Evolutionary conservation across 345 rosid genomes (phyloP).

Genomic region (Capsella bursapastoris): DNA sequence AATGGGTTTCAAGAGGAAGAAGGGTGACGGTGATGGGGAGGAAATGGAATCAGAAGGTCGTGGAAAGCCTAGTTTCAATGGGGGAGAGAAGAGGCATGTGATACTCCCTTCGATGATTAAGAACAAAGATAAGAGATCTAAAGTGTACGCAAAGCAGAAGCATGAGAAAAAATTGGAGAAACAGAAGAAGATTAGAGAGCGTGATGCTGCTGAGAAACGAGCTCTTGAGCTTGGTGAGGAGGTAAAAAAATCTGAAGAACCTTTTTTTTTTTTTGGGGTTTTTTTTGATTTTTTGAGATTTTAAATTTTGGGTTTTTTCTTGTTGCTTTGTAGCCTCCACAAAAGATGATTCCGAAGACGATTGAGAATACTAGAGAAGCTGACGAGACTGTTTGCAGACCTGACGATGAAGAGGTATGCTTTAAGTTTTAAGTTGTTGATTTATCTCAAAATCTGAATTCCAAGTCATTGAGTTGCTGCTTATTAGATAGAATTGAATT

Average conservation of each 20-base stretch:
- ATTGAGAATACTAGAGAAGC: conserved; percentile 92
- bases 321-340: conserved; percentile 62
- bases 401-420: conserved; percentile 89
- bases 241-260: conserved; percentile 45
- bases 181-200: conserved; percentile 78
- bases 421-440: background rate
- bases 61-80: conserved; percentile 22
- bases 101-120: conserved; percentile 87
- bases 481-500: background rate
- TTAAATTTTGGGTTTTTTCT: background rate
- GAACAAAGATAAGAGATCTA: conserved; percentile 92
- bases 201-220: conserved; percentile 75
- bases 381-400: conserved; percentile 90
- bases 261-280: background rate
- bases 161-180: conserved; percentile 87
- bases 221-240: conserved; percentile 96
- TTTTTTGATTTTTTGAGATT: background rate
- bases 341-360: conserved; percentile 71
- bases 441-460: background rate
- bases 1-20: conserved; percentile 66
- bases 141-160: conserved; percentile 75
- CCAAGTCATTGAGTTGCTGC: background rate
- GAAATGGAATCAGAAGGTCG: conserved; percentile 42
- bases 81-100: conserved; percentile 51
- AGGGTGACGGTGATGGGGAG: conserved; percentile 39